phyloP scores from a whole-genome alignment of 805 yeast genomes.

The Pichia pseudocactophila region DNA sequence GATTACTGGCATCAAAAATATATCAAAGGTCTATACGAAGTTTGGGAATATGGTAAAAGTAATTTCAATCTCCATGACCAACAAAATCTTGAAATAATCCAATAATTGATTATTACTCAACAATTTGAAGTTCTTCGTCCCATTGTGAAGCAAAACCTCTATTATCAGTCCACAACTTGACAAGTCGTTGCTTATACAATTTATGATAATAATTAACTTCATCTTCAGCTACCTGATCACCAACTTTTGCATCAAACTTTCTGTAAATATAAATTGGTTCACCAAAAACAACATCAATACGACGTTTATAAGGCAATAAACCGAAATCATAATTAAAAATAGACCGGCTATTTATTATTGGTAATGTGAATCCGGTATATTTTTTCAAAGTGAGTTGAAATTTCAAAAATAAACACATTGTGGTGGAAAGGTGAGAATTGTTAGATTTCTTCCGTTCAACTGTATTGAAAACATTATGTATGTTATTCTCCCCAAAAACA shows the following conservation, averaged over 20 bases:
- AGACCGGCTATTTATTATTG: slow-evolving; percentile 88
- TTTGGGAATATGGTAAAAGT: slow-evolving; percentile 58
- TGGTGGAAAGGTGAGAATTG: slow-evolving; percentile 15
- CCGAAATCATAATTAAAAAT: slow-evolving; percentile 91
- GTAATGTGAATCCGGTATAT: slow-evolving; percentile 74
- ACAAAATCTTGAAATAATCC: slow-evolving; percentile 38
- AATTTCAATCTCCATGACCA: slow-evolving; percentile 38
- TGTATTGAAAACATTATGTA: slow-evolving; percentile 35
- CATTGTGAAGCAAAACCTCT: slow-evolving; percentile 43
- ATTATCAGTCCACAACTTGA: slow-evolving; percentile 56
- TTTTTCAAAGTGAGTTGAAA: slow-evolving; percentile 69
- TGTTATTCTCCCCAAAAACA: slow-evolving; percentile 81
- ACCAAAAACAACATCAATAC: slow-evolving; percentile 70
- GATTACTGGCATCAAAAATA: slow-evolving; percentile 71
- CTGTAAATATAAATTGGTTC: slow-evolving; percentile 39
- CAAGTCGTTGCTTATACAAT: slow-evolving; percentile 56
- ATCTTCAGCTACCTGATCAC: slow-evolving; percentile 28
- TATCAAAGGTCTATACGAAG: slow-evolving; percentile 47
- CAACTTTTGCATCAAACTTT: slow-evolving; percentile 17
- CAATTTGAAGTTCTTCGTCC: slow-evolving; percentile 39
- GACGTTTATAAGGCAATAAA: slow-evolving; percentile 73
- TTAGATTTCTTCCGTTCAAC: slow-evolving; percentile 12
- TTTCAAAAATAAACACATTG: slow-evolving; percentile 33
- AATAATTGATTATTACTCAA: slow-evolving; percentile 37
- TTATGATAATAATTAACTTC: slow-evolving; percentile 65